These are phyloP conservation scores for Peribolospora kevripleyi DNA, from an alignment of 768 basidiomycete genomes.

Conservation along the genomic window DNA sequence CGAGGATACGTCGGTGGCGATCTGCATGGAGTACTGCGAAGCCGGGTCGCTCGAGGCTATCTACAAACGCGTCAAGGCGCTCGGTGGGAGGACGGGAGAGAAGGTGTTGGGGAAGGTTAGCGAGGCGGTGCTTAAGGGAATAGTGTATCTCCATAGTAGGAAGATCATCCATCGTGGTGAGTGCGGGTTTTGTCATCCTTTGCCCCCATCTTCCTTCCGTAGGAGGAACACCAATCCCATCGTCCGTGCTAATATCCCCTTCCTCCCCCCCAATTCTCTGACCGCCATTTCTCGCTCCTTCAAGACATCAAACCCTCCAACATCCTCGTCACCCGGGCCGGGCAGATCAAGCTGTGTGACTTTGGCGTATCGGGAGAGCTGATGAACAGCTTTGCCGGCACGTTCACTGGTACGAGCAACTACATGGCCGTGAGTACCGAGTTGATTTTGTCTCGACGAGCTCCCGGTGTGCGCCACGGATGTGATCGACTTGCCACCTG, in stretches of 20 bases:
- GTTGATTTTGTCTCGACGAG: background rate
- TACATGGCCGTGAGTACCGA: conserved; percentile 36
- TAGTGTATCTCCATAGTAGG: conserved; percentile 70
- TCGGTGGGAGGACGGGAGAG: conserved; percentile 56
- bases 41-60: conserved; percentile 76
- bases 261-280: background rate
- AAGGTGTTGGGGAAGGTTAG: conserved; percentile 74
- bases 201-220: background rate
- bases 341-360: conserved; percentile 27
- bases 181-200: background rate
- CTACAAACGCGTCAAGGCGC: conserved; percentile 55
- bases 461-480: no score
- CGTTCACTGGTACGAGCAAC: conserved; percentile 25
- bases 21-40: conserved; percentile 75
- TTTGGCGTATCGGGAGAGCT: conserved; percentile 28
- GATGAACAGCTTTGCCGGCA: conserved; percentile 25
- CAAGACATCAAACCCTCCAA: conserved; percentile 28
- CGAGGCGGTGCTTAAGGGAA: conserved; percentile 82
- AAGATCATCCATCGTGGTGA: conserved; percentile 66
- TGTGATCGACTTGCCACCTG: no score
- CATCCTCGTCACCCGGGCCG: conserved; percentile 24
- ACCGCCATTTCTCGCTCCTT: background rate
- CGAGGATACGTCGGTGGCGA: conserved; percentile 58
- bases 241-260: background rate
- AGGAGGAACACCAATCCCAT: background rate